Evolutionary conservation across 1,284 basidiomycete genomes (phyloP), one percentile per base, ranked within the genome.

Genomic region (Rhodofomes roseus): DNA sequence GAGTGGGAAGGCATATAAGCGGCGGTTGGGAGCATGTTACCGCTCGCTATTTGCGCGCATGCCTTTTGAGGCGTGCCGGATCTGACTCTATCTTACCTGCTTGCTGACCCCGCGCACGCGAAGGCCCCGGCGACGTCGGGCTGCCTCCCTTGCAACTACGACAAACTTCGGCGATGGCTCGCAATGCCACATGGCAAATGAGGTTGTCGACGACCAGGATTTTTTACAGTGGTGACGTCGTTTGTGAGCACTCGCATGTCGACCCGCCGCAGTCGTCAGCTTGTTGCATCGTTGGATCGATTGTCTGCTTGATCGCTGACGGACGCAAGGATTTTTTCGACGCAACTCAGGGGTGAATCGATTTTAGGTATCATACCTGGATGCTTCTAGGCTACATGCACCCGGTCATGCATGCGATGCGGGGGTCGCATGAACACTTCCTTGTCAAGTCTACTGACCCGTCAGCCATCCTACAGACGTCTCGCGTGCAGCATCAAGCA

Each of bases 341-440:
- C 43, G 20, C 43, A 18, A 27, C 23, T 27, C 11, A 52, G 50
- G 34, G 50, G 50, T 16, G n/a, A 25, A 7, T 23, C 18, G 31
- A 52, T 36, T 48, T 25, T 29, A 2, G n/a, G 5, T 20, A 31
- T 51, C 48, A 37, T 4, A 36, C 50, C 50, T 9, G 31, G 50
- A 52, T 12, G 50, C 50, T 52, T 52, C 50, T 52, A 52, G 50
- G n/a, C 50, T 52, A 37, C 50, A 23, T 52, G 50, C 50, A 12
- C 31, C 2, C 50, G 29, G 31, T 36, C 50, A 52, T 22, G 50
- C 31, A 37, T 16, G 31, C 50, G 29, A 52, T 36, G 31, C 50
- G 31, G 34, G 31, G 50, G 31, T 31, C 34, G 46, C 46, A 29
- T 48, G 46, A 48, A 18, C 25, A 44, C 43, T 23, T 20, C 16